A percentile compares a stretch with the other conserved stretches of the same genome.
Evolutionary conservation across 345 rosid species (phyloP).

Genomic region (Noccaea bulbosa): DNA sequence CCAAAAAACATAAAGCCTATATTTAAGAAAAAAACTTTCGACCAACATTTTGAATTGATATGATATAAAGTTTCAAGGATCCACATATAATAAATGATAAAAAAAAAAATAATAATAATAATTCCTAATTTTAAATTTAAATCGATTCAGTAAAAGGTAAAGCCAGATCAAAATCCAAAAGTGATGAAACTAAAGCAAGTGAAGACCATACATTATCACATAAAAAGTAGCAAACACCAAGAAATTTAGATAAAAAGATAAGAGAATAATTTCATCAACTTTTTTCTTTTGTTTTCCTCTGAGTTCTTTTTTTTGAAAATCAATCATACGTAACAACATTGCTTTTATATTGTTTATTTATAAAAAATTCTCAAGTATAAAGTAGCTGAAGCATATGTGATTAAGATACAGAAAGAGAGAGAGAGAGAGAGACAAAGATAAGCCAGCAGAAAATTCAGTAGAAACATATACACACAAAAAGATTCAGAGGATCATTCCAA

Average conservation of each 20-base stretch:
- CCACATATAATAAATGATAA: conserved; percentile 5
- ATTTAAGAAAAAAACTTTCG: conserved; percentile 24
- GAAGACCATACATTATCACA: conserved; percentile 42
- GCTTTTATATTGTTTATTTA: background rate
- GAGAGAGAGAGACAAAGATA: conserved; percentile 30
- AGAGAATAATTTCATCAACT: conserved; percentile 27
- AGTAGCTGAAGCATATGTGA: conserved; percentile 33
- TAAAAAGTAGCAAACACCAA: conserved; percentile 38
- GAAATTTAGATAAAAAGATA: conserved; percentile 23
- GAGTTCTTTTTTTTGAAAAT: background rate
- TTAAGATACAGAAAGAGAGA: conserved; percentile 26
- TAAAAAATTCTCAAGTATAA: conserved; percentile 5
- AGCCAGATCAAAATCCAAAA: conserved; percentile 36
- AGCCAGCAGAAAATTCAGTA: conserved; percentile 1
- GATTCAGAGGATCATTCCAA: conserved; percentile 20
- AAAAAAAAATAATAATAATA: background rate
- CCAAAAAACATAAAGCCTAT: conserved; percentile 23
- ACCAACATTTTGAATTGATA: conserved; percentile 30
- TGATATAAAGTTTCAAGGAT: conserved; percentile 33
- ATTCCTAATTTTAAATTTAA: background rate
- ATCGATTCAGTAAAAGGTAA: conserved; percentile 17
- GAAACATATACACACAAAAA: conserved; percentile 27
- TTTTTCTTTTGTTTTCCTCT: conserved; percentile 18
- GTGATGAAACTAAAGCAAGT: conserved; percentile 36
- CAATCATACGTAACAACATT: conserved; percentile 26